These are phyloP conservation scores for Termitomyces bulborhizus DNA, from an alignment of 768 basidiomycete species.

Conservation along the genomic window DNA sequence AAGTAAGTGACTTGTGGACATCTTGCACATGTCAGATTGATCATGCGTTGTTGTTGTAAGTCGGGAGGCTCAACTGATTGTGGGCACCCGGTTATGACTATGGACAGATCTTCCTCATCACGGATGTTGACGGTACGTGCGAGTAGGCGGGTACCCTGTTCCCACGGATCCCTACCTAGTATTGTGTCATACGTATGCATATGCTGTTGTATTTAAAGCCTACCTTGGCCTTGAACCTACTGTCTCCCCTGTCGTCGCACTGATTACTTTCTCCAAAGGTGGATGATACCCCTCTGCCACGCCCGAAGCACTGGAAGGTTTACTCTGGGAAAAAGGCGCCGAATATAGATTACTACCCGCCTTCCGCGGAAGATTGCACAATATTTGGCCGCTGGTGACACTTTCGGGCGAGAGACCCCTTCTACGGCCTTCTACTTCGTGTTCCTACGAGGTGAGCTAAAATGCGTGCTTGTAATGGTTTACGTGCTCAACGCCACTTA, in stretches of 20 bases:
- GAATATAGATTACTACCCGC: constrained; percentile 34
- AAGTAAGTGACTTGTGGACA: constrained; percentile 18
- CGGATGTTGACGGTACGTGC: neutral
- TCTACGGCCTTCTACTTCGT: constrained; percentile 21
- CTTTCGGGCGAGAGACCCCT: constrained; percentile 26
- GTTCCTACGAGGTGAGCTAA: constrained; percentile 19
- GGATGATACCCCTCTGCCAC: constrained; percentile 28
- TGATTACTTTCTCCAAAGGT: constrained; percentile 1
- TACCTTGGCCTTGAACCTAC: neutral
- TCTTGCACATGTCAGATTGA: constrained; percentile 11
- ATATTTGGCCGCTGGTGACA: constrained; percentile 23
- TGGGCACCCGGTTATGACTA: constrained; percentile 24
- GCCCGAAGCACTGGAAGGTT: constrained; percentile 35
- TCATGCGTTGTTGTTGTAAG: constrained; percentile 14
- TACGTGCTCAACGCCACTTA: constrained; percentile 40
- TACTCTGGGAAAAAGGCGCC: constrained; percentile 27
- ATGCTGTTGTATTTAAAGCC: neutral
- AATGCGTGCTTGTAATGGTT: constrained; percentile 24
- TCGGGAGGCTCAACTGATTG: constrained; percentile 26
- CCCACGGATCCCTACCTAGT: neutral
- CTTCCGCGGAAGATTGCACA: constrained; percentile 43
- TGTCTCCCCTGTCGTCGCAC: constrained; percentile 4
- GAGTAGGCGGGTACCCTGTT: neutral
- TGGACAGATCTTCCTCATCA: constrained; percentile 2
- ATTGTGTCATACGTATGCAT: neutral